Evolutionary conservation across 192 early-diverging fungal genomes (phyloP), one percentile per base, ranked within the genome.

Genomic region (Umbelopsis sp.): DNA sequence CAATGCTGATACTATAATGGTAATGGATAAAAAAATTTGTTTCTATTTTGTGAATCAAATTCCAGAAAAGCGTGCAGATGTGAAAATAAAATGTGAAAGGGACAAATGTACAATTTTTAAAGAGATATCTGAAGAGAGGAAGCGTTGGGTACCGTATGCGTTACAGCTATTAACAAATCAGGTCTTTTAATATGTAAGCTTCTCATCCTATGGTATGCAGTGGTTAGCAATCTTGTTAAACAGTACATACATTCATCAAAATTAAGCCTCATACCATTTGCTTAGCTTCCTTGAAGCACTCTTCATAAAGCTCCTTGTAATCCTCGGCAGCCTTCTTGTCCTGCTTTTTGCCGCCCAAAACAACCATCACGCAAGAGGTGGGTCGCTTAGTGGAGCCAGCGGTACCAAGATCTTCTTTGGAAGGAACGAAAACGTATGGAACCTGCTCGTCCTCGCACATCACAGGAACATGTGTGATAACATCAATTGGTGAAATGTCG

Each of bases 401-500:
- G 35, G 89, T 89, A 67, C 98, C 98, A 11, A 99, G 91, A 70
- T 98, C 94, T 81, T 94, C 92, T 86, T 95, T 96, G 25, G 95
- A 94, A 7, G 95, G 91, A n/a, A 98, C 89, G 81, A 95, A 99
- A 64, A 96, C 83, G 71, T 98, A 99, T 30, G 96, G 95, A 33
- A 99, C 93, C 73, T 92, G 83, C 77, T 89, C 82, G 71, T 99
- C 98, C 80, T 99, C 98, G 86, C 98, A 99, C 44, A 99, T 81
- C 45, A 99, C 91, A 44, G 98, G 98, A 46, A 99, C 84, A 78
- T 99, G 98, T 47, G 98, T 92, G 68, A 99, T 93, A 68, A 98
- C 95, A 78, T 99, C 98, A 51, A 98, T 87, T 30, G 98, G 98
- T 25, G 93, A 95, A 73, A 97, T 93, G 81, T 99, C 95, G 52